A percentile compares a stretch with the other conserved stretches of the same genome.
Conservation (phyloP, 1,284 basidiomycete species). For the Fomitopsis betulina region DNA sequence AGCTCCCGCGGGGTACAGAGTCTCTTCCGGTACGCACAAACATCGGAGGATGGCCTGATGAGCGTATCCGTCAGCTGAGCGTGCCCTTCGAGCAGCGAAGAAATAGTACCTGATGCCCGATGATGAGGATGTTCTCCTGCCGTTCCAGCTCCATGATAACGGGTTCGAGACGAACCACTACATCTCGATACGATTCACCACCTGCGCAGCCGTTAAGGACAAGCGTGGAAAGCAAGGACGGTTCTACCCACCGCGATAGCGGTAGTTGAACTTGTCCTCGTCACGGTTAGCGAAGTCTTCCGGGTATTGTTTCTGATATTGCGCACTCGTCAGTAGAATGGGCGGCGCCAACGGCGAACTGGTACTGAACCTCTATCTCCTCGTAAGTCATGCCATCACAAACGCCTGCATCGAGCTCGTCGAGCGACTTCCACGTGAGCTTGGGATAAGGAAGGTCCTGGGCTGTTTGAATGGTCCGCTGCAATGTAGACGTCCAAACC, state of each 20-base stretch:
- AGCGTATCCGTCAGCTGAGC: conserved; percentile 3
- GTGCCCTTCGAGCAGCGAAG: not conserved
- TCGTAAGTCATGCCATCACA: conserved; percentile 99
- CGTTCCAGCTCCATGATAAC: conserved; percentile 99
- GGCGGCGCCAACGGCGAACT: not conserved
- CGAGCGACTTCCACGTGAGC: conserved; percentile 97
- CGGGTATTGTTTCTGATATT: conserved; percentile 79
- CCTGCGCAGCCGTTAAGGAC: conserved; percentile 29
- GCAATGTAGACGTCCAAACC: conserved; percentile 97
- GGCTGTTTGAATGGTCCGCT: conserved; percentile 91
- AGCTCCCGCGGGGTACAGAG: not conserved
- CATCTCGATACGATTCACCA: conserved; percentile 94
- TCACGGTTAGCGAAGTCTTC: conserved; percentile 99
- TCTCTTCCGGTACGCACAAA: conserved; percentile 46
- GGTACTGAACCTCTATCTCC: conserved; percentile 81
- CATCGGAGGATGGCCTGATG: conserved; percentile 83
- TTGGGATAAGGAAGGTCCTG: conserved; percentile 83
- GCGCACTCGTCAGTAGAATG: not conserved
- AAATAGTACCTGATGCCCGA: conserved; percentile 80
- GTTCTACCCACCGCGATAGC: conserved; percentile 65
- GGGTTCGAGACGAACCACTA: conserved; percentile 94
- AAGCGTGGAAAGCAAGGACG: not conserved
- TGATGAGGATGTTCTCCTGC: conserved; percentile 95
- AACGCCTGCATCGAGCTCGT: conserved; percentile 97
- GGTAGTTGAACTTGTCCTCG: conserved; percentile 99